These are phyloP conservation scores for Suillus brevipes DNA, from an alignment of 768 basidiomycete genomes.

Conservation along the genomic window DNA sequence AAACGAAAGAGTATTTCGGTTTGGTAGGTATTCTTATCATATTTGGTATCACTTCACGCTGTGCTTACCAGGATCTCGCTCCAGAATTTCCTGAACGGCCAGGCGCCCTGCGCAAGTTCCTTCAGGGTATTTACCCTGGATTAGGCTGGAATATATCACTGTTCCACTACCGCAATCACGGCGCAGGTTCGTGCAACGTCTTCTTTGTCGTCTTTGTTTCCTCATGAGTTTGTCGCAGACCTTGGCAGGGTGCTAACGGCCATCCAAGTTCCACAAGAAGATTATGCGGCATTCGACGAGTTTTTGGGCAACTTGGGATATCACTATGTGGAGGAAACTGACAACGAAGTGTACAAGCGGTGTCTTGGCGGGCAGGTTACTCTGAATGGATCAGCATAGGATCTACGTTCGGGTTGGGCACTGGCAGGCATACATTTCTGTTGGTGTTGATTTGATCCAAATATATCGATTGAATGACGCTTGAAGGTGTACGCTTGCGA, in stretches of 20 bases:
- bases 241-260: conserved; percentile 92
- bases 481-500: neutral
- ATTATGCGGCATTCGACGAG: conserved; percentile 63
- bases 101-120: conserved; percentile 86
- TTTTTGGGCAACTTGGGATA: conserved; percentile 84
- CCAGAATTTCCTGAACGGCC: conserved; percentile 96
- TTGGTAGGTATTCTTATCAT: conserved; percentile 58
- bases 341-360: conserved; percentile 80
- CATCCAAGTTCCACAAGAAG: conserved; percentile 81
- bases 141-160: conserved; percentile 92
- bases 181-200: conserved; percentile 66
- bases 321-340: conserved; percentile 88
- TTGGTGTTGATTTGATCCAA: neutral
- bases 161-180: conserved; percentile 98
- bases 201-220: conserved; percentile 1
- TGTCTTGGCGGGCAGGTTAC: conserved; percentile 46
- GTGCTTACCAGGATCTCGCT: conserved; percentile 5
- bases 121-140: conserved; percentile 67
- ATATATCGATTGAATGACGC: neutral
- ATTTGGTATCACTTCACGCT: conserved; percentile 1
- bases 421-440: neutral
- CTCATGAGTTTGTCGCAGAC: conserved; percentile 48
- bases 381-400: neutral
- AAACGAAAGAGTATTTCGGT: conserved; percentile 88
- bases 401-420: neutral